phyloP scores from a whole-genome alignment of 2,329 filamentous ascomycete genomes.

The Neonectria punicea region DNA sequence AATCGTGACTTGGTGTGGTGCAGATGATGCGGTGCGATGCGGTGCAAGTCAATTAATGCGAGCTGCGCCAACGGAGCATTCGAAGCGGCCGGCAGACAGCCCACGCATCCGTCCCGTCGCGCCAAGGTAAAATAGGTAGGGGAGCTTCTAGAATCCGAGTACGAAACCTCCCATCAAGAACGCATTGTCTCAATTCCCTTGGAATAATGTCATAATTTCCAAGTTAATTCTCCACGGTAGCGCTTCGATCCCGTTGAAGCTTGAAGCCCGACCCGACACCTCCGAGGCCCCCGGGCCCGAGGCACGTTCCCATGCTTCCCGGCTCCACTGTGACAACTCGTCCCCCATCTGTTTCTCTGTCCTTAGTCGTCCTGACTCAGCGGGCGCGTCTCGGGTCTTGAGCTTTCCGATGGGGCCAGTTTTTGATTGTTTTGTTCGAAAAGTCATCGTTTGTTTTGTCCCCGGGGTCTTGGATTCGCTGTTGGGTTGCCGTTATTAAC shows the following conservation, averaged over 20 bases:
- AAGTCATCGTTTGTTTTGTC: background rate
- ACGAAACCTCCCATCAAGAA: background rate
- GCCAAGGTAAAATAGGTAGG: background rate
- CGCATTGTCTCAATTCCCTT: background rate
- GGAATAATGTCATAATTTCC: background rate
- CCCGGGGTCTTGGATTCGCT: constrained; percentile 7
- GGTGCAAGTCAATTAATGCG: constrained; percentile 13
- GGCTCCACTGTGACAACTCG: constrained; percentile 1
- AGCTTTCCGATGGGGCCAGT: constrained; percentile 22
- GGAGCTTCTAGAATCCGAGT: background rate
- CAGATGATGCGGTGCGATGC: background rate
- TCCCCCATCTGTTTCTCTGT: background rate
- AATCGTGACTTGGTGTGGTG: constrained; percentile 7
- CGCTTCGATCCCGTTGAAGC: background rate
- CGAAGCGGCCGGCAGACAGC: constrained; percentile 1
- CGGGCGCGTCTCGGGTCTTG: constrained; percentile 10
- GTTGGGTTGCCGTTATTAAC: background rate
- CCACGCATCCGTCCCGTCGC: constrained; percentile 1
- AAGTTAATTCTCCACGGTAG: constrained; percentile 1
- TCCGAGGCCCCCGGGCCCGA: constrained; percentile 12
- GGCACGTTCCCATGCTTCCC: constrained; percentile 12
- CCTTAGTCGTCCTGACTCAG: constrained; percentile 4
- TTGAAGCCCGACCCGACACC: constrained; percentile 12
- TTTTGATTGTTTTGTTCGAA: background rate
- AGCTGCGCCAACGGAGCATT: constrained; percentile 4